A percentile compares a stretch with the other conserved stretches of the same genome.
Conservation (phyloP, 208 protist species). For the Leishmania lainsoni region DNA sequence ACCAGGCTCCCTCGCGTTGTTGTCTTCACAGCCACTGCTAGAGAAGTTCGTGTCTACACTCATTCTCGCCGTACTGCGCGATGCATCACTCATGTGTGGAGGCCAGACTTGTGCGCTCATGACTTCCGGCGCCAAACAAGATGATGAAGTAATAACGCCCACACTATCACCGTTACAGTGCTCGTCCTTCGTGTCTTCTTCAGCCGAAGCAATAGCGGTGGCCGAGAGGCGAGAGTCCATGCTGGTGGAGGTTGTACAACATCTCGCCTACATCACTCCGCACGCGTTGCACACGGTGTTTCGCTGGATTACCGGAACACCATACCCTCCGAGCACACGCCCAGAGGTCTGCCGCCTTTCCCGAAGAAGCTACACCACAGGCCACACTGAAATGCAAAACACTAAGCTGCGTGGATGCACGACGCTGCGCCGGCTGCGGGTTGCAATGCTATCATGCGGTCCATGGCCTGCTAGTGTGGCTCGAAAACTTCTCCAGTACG, state of each 20-base stretch:
- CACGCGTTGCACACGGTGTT: constrained; percentile 16
- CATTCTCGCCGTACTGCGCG: constrained; percentile 18
- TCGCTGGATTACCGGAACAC: constrained; percentile 15
- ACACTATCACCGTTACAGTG: background rate
- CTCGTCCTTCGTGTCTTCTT: background rate
- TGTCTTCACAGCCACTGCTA: background rate
- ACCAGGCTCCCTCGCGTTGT: background rate
- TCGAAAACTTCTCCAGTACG: constrained; percentile 20
- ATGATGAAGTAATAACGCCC: background rate
- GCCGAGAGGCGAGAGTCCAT: constrained; percentile 10
- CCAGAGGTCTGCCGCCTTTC: background rate
- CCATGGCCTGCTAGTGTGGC: constrained; percentile 22
- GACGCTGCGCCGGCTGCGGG: constrained; percentile 21
- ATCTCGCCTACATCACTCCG: constrained; percentile 22
- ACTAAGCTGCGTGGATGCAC: constrained; percentile 9
- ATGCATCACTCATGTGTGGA: constrained; percentile 12
- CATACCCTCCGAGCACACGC: constrained; percentile 5
- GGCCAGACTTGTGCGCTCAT: background rate
- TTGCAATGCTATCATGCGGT: constrained; percentile 18
- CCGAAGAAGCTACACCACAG: background rate
- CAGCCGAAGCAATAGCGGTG: background rate
- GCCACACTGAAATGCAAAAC: background rate
- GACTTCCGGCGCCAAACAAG: background rate
- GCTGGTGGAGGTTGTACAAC: constrained; percentile 14
- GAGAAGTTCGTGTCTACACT: constrained; percentile 8